Base-by-base conservation (phyloP, 2,329 filamentous ascomycete genomes). In the Colletotrichum navitas region DNA sequence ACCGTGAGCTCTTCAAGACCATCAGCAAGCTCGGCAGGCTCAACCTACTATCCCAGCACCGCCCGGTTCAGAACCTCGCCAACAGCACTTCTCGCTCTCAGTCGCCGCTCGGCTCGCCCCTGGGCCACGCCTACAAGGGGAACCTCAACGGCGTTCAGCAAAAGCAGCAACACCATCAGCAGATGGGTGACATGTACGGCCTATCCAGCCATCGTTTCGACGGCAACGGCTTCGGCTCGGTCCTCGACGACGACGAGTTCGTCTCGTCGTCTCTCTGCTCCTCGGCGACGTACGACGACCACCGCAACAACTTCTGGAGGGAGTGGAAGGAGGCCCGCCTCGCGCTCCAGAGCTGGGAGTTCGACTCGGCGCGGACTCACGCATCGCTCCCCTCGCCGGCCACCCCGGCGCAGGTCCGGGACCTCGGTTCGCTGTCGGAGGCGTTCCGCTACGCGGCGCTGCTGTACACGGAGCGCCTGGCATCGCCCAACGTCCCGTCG, bases 361-460 rank as follows among this genome's bases (percentile, higher is more conserved):
- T 96, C 76, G 88, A 93, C 74, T 80, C 87, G 0, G 80, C 84
- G 8, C 82, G 86, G 11, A 80, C 90, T 14, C 81, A 85, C 18
- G 80, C 85, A 5, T 86, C 85, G 11, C 83, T 90, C 14, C 86
- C 86, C 21, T 81, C 81, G 55, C 78, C 81, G 3, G 84, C 87
- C 1, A 87, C 88, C 0, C 83, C 88, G 12, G 86, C 86, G 10
- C 92, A 96, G 79, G 83, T 93, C 1, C 86, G 90, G 29, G 94
- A 97, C 74, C 85, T 97, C 14, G 88, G 91, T 43, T 93, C 94
- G 76, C 92, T 97, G 62, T 97, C 93, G 26, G 94, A 97, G 80
- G 93, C 93, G 14, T 98, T 97, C 86, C 93, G 95, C 24, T 94
- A 96, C 80, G 91, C 94, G 0, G 95, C 94, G 0, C 87, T 98